Base-by-base conservation (phyloP, 805 yeast genomes). In the Candida taoyuanica region DNA sequence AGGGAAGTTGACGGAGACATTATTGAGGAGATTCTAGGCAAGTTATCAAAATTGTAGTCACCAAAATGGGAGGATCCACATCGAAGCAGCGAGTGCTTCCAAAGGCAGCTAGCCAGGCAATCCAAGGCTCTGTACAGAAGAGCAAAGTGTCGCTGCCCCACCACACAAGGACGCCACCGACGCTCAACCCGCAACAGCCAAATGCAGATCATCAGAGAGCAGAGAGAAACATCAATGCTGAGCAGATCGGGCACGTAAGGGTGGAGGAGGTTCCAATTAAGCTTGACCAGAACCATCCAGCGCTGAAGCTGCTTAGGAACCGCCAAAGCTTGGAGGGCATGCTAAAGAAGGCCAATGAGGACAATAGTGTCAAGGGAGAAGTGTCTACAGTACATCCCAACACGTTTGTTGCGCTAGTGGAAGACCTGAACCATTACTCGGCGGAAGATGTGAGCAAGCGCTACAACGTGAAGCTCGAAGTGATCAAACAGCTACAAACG, bases 271-370 rank as follows among this genome's bases (percentile, higher is more conserved):
- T 47, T 8, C 55, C 55, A 2, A 3, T 45, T 26, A 33, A 40
- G 17, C 36, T 50, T 13, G 53, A 50, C 31, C 36, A 42, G 39
- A 43, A 33, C 41, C 47, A 50, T 34, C 49, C 56, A 3, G 44
- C 53, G 4, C 25, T 52, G 11, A 37, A 31, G 15, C 39, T 44
- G 7, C 39, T 52, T 11, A 30, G 47, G 27, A 52, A 52, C 31
- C 44, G 42, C 5, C 17, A 38, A 3, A 14, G 17, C 2, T 26
- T 50, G 13, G 56, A 52, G 15, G 18, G 26, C 5, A 12, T 28
- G 16, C 34, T 44, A 13, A 41, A 42, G 30, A 19, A 40, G 18
- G 40, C 36, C 16, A 34, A 25, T 4, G 44, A 35, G 26, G 20
- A 19, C 3, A 11, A 20, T 2, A 6, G 16, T n/a, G n/a, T n/a